Evolutionary conservation across 352 stramenopile species (phyloP).

Genomic region (Albugo laibachii): DNA sequence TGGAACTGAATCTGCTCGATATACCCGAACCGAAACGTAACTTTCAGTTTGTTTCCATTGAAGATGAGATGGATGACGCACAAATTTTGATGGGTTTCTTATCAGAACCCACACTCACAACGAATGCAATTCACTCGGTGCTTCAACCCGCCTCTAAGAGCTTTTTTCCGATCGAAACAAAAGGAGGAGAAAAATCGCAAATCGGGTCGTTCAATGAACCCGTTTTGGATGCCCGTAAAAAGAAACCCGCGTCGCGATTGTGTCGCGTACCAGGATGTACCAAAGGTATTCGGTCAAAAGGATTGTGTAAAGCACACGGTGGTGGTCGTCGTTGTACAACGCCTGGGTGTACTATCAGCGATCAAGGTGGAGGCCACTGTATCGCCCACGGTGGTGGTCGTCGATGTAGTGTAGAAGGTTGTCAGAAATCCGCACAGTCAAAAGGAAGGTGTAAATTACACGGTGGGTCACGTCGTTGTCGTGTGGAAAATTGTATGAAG

Average conservation of each 20-base stretch:
- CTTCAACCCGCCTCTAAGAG: too few species aligned
- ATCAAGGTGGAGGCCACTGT: conserved; percentile 72
- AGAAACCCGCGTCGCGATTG: conserved; percentile 45
- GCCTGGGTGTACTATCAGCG: conserved; percentile 54
- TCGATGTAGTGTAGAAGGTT: conserved; percentile 51
- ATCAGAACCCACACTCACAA: too few species aligned
- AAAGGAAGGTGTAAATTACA: conserved; percentile 72
- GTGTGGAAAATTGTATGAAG: conserved; percentile 57
- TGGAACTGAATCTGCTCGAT: too few species aligned
- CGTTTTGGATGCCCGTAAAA: conserved; percentile 5
- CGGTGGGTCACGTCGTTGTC: conserved; percentile 53
- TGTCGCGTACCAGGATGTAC: conserved; percentile 53
- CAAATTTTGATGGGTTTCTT: too few species aligned
- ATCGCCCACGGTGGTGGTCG: conserved; percentile 65
- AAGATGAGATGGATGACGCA: too few species aligned
- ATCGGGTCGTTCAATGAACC: neutral
- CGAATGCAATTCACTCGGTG: too few species aligned
- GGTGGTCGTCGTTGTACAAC: conserved; percentile 60
- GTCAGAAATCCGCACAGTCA: conserved; percentile 65
- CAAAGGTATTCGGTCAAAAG: conserved; percentile 57
- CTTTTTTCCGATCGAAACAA: too few species aligned
- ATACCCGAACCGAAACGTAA: too few species aligned
- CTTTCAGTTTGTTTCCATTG: too few species aligned
- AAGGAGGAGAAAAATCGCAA: neutral
- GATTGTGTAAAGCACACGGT: conserved; percentile 70